phyloP scores from a whole-genome alignment of 2,329 filamentous ascomycete species.

The Talaromyces sp. region DNA sequence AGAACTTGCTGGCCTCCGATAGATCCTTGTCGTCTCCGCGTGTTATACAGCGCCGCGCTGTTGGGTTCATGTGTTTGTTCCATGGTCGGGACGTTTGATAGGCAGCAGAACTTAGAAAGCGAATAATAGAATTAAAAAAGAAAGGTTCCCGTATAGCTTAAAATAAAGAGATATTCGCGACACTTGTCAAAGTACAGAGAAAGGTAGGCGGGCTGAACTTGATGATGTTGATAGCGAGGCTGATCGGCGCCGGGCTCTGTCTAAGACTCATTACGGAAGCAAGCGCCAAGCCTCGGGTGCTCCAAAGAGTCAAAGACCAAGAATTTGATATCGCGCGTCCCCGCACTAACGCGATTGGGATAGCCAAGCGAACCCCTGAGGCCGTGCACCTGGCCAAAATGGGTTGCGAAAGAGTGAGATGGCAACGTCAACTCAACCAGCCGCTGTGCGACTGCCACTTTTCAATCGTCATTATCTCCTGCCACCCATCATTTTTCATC shows the following conservation, averaged over 20 bases:
- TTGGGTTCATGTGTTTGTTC: constrained; percentile 33
- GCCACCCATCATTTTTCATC: constrained; percentile 51
- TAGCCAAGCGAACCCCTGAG: constrained; percentile 41
- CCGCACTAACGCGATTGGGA: constrained; percentile 39
- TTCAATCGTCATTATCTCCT: constrained; percentile 35
- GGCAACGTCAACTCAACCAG: constrained; percentile 43
- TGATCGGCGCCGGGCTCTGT: not conserved
- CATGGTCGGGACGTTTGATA: constrained; percentile 19
- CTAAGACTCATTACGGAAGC: constrained; percentile 10
- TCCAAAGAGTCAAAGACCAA: not conserved
- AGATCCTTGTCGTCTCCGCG: constrained; percentile 38
- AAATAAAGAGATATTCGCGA: not conserved
- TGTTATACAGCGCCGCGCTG: constrained; percentile 42
- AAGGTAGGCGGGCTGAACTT: not conserved
- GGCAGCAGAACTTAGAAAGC: not conserved
- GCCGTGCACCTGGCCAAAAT: constrained; percentile 38
- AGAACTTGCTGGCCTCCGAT: constrained; percentile 64
- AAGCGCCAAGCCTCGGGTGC: constrained; percentile 10
- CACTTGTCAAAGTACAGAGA: not conserved
- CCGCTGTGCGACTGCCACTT: constrained; percentile 28
- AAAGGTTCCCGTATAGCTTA: not conserved
- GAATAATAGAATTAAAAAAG: not conserved
- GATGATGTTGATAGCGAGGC: not conserved
- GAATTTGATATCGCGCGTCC: constrained; percentile 40
- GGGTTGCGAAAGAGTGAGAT: constrained; percentile 36